Conservation (phyloP, 2,329 filamentous ascomycete genomes). For the Chaetomiaceae sp. region DNA sequence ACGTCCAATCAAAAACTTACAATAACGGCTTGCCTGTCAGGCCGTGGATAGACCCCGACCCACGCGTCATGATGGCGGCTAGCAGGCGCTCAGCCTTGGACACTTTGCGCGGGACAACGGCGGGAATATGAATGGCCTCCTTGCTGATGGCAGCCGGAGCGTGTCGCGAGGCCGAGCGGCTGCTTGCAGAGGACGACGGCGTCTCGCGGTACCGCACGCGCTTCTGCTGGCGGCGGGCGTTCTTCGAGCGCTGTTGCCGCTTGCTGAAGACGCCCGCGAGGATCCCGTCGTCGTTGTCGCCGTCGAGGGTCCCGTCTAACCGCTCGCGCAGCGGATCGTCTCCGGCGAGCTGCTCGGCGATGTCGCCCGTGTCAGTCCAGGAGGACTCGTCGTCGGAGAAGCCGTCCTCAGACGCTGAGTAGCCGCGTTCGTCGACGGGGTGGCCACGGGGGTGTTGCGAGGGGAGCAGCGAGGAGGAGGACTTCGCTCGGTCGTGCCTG, state of each 20-base stretch:
- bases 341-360: slow-evolving; percentile 82
- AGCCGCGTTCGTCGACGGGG: slow-evolving; percentile 43
- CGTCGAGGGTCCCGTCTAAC: slow-evolving; percentile 60
- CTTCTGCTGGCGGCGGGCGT: slow-evolving; percentile 40
- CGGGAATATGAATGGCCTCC: slow-evolving; percentile 78
- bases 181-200: slow-evolving; percentile 35
- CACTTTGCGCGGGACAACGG: slow-evolving; percentile 56
- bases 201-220: slow-evolving; percentile 62
- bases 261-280: slow-evolving; percentile 44
- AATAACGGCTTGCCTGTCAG: slow-evolving; percentile 92
- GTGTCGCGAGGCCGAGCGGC: slow-evolving; percentile 26
- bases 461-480: slow-evolving; percentile 43
- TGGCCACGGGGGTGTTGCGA: slow-evolving; percentile 39
- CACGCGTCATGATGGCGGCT: slow-evolving; percentile 79
- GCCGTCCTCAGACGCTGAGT: slow-evolving; percentile 50
- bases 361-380: slow-evolving; percentile 92
- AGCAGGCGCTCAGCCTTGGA: slow-evolving; percentile 63
- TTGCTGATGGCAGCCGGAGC: slow-evolving; percentile 48
- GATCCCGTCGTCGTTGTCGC: slow-evolving; percentile 48
- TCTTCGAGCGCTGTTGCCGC: slow-evolving; percentile 39
- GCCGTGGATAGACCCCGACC: slow-evolving; percentile 73
- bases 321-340: slow-evolving; percentile 74
- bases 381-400: slow-evolving; percentile 58
- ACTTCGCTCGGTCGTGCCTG: slow-evolving; percentile 34
- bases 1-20: slow-evolving; percentile 44